Percentiles rank a stretch among this genome's conserved stretches.
phyloP scores from a whole-genome alignment of 805 yeast species.

The Cyberlindnera veronae region DNA sequence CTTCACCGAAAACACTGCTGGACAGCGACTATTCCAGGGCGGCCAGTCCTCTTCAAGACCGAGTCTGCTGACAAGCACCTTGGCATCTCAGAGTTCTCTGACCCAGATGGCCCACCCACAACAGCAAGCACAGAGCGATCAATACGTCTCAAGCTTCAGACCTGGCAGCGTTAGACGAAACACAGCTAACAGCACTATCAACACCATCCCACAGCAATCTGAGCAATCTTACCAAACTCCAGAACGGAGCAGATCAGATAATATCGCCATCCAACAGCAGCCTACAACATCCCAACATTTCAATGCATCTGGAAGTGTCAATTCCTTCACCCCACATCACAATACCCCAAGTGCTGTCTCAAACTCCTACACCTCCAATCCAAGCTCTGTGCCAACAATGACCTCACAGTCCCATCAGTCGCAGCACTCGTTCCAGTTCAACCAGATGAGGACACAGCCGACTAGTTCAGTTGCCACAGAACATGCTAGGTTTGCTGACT shows the following conservation, averaged over 20 bases:
- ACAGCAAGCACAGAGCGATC: neutral
- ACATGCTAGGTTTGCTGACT: constrained; percentile 15
- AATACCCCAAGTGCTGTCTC: constrained; percentile 48
- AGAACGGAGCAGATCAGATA: constrained; percentile 21
- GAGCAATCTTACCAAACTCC: constrained; percentile 4
- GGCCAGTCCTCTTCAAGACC: constrained; percentile 16
- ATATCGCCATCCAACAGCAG: constrained; percentile 24
- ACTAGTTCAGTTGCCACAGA: constrained; percentile 43
- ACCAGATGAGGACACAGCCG: constrained; percentile 41
- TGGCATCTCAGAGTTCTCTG: constrained; percentile 25
- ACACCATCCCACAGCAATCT: constrained; percentile 1
- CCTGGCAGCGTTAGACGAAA: constrained; percentile 1
- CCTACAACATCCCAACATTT: constrained; percentile 30
- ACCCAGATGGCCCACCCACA: constrained; percentile 11
- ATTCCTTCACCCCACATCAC: constrained; percentile 36
- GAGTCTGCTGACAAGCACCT: constrained; percentile 32
- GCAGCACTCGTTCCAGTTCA: constrained; percentile 25
- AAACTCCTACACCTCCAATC: constrained; percentile 39
- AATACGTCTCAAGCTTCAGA: neutral
- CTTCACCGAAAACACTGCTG: constrained; percentile 13
- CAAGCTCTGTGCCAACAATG: constrained; percentile 25
- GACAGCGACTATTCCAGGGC: constrained; percentile 9
- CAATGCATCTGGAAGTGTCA: constrained; percentile 22
- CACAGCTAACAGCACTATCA: neutral
- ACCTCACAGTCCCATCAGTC: constrained; percentile 10